A percentile compares a stretch with the other conserved stretches of the same genome.
Evolutionary conservation across 257 asterid species (phyloP).

Genomic region (Phtheirospermum japonicum): DNA sequence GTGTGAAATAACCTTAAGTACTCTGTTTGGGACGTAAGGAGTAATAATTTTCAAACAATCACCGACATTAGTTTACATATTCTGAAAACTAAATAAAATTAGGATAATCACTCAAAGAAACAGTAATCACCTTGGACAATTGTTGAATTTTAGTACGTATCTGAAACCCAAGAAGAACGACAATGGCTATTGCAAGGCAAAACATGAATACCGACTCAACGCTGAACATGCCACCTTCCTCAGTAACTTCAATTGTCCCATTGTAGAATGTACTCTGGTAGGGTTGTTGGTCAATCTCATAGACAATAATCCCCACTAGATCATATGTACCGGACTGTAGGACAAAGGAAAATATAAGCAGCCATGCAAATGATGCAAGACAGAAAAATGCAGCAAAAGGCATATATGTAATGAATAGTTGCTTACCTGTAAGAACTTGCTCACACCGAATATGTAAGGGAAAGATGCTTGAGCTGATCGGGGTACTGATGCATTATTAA

Average conservation of each 20-base stretch:
- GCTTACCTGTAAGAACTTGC: conserved; percentile 96
- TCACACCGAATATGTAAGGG: conserved; percentile 78
- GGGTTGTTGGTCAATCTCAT: conserved; percentile 78
- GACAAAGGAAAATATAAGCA: conserved; percentile 7
- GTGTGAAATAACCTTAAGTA: too few relatives aligned
- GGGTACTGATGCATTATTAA: conserved; percentile 87
- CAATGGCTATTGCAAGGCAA: conserved; percentile 71
- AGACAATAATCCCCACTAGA: conserved; percentile 83
- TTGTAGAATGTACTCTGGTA: conserved; percentile 86
- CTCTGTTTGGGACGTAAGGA: too few relatives aligned
- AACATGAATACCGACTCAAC: conserved; percentile 93
- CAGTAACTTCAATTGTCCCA: conserved; percentile 89
- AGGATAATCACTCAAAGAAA: conserved; percentile 43
- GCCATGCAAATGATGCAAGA: conserved; percentile 10
- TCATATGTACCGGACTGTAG: conserved; percentile 92
- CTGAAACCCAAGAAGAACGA: conserved; percentile 69
- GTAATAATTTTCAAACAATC: too few relatives aligned
- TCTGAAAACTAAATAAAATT: not conserved
- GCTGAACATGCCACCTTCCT: conserved; percentile 78
- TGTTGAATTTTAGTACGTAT: conserved; percentile 60
- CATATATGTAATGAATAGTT: conserved; percentile 11
- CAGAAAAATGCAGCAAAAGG: not conserved
- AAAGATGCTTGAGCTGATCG: conserved; percentile 90
- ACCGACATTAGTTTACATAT: too few relatives aligned
- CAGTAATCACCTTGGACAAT: conserved; percentile 68